Base-by-base conservation (phyloP, 75 land plant genomes). In the Selaginella tamariscina region DNA sequence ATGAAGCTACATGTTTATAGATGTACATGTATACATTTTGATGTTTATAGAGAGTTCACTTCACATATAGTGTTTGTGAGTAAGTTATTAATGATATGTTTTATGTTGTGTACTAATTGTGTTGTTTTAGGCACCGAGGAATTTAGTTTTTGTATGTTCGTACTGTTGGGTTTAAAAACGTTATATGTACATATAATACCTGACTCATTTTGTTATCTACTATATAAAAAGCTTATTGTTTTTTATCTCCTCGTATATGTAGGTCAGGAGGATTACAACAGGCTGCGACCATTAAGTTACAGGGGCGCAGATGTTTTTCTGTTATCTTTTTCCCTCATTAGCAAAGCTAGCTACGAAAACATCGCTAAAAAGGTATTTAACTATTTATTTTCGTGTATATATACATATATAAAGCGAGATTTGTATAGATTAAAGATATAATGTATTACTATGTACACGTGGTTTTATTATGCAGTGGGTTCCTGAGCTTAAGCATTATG, bases 211-310 rank as follows among this genome's bases (percentile, higher is more conserved):
- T n/a, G n/a, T n/a, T n/a, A n/a, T n/a, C n/a, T n/a, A n/a, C 49
- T 39, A 39, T 5, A 5, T 5, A 5, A 39, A 39, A 39, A 5
- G 49, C 49, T 5, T 39, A 15, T 15, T 39, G 5, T 5, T 15
- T 39, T 39, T 39, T 39, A 5, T 5, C 15, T 39, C 15, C 49
- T 39, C 49, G 49, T 39, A 39, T 5, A 39, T 39, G 11, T 39
- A 88, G 93, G 93, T 15, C 93, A 88, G 73, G 93, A 86, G 56
- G 94, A 89, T 71, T 86, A 89, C 71, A 86, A 82, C 70, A 80
- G 94, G 65, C 60, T 89, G 29, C 85, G 94, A 67, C 94, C 94
- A 29, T 77, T 89, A 33, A 89, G 94, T 77, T 89, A 89, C 76
- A 68, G 87, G 75, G 94, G 89, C 9, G 94, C 89, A 24, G 89